A percentile compares a stretch with the other conserved stretches of the same genome.
phyloP scores from a whole-genome alignment of 2,329 filamentous ascomycete genomes.

The Cladosporium sp. region DNA sequence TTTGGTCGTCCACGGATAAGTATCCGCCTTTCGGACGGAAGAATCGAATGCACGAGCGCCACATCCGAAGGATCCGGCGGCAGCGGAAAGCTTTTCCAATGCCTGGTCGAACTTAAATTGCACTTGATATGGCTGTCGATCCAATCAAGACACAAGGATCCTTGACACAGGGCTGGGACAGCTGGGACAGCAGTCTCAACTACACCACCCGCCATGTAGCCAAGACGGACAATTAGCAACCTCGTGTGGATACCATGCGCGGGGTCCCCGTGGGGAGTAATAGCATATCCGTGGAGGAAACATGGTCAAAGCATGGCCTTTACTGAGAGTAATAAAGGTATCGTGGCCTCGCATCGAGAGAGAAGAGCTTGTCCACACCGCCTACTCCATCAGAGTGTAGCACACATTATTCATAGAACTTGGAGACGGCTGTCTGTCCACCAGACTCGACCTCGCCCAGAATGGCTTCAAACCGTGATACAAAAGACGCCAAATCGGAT shows the following conservation, averaged over 20 bases:
- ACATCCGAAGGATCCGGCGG: not conserved
- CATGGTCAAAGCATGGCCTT: not conserved
- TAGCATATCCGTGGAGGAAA: not conserved
- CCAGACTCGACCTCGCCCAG: not conserved
- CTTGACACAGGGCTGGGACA: not conserved
- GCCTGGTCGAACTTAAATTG: not conserved
- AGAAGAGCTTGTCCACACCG: not conserved
- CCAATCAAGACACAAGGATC: not conserved
- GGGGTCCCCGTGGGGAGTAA: slow-evolving; percentile 11
- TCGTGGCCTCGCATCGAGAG: not conserved
- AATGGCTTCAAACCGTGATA: slow-evolving; percentile 4
- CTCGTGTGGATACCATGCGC: slow-evolving; percentile 6
- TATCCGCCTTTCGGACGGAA: slow-evolving; percentile 4
- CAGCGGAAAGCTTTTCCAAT: slow-evolving; percentile 1
- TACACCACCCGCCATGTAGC: slow-evolving; percentile 1
- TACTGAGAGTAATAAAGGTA: not conserved
- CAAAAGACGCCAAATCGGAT: slow-evolving; percentile 1
- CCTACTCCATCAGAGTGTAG: not conserved
- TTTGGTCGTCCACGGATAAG: not conserved
- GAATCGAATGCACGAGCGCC: not conserved
- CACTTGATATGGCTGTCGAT: not conserved
- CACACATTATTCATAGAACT: not conserved
- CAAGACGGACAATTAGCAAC: slow-evolving; percentile 12
- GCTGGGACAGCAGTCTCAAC: not conserved
- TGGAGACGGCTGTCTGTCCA: not conserved